Conservation (phyloP, 208 protist genomes). For the Phytomonas serpens region DNA sequence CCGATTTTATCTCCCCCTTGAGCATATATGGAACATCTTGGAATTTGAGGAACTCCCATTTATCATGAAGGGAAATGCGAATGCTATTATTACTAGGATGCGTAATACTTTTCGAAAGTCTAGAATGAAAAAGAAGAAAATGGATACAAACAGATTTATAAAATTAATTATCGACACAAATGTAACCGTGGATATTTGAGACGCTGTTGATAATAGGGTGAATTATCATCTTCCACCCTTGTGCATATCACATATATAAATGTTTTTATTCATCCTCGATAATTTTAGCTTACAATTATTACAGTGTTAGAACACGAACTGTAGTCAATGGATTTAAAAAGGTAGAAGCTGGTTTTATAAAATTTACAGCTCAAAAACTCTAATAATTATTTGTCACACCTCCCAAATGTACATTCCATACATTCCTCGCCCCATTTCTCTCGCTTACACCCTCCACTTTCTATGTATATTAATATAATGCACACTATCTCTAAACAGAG, state of each 20-base stretch:
- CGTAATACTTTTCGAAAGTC: not conserved
- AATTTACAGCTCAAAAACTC: not conserved
- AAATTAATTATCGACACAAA: not conserved
- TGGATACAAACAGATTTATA: not conserved
- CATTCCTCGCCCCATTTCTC: not conserved
- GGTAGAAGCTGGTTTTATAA: not conserved
- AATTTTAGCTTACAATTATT: not conserved
- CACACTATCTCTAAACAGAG: not conserved
- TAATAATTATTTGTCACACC: not conserved
- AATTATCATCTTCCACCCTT: not conserved
- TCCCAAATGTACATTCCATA: not conserved
- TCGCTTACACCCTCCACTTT: not conserved
- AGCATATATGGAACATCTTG: conserved; percentile 31
- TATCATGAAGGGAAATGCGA: not conserved
- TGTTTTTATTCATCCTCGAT: not conserved
- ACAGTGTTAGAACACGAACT: not conserved
- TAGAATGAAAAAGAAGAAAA: not conserved
- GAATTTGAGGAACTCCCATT: not conserved
- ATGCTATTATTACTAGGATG: not conserved
- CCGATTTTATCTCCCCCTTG: conserved; percentile 42
- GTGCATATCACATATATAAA: not conserved
- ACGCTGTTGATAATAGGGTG: not conserved
- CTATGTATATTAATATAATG: not conserved
- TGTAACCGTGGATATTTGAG: not conserved
- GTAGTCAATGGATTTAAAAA: not conserved